Base-by-base conservation (phyloP, 2,329 filamentous ascomycete genomes). In the Clonostachys chloroleuca region DNA sequence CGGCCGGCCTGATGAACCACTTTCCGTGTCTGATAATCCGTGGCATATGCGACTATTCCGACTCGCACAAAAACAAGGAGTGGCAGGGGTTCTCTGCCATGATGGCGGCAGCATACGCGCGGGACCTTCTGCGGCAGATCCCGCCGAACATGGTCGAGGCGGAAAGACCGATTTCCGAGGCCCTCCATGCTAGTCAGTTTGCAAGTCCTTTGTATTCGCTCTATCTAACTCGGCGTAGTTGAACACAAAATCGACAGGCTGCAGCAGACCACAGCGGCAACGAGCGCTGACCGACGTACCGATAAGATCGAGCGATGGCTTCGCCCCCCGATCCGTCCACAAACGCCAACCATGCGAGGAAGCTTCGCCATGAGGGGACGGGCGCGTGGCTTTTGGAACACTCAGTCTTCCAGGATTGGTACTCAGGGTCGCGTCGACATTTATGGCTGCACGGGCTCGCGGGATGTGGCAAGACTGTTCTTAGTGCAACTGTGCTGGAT, bases 11-110 rank as follows among this genome's bases (percentile, higher is more conserved):
- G 16, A 47, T 58, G 51, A 52, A 56, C 18, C 44, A 56, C 30
- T 53, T 57, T 30, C 56, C 53, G 4, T 63, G 59, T 33, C 45
- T 64, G 8, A 55, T 61, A 13, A 56, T 65, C 40, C 54, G 58
- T 8, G 62, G 62, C 2, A 60, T 66, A 34, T 62, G 54, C 49
- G 60, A 65, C 52, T 66, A 65, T 40, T 49, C 61, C 1, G 62
- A 65, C 45, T 54, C 56, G 8, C 56, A 62, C 40, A 61, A 61
- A 39, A 57, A 56, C 39, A 52, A 57, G 7, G 42, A 40, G 3
- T 62, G 55, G 58, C 58, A 60, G 37, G 43, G 48, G 14, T 61
- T 55, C 47, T 49, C 58, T 5, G 55, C 59, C 2, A 51, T 56
- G 35, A 48, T 47, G 34, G 56, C 58, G 13, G 59, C 59, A 5